Evolutionary conservation across 73 alveolate species (phyloP), one percentile per base, ranked within the genome.

Genomic region (Paramecium biaurelia): DNA sequence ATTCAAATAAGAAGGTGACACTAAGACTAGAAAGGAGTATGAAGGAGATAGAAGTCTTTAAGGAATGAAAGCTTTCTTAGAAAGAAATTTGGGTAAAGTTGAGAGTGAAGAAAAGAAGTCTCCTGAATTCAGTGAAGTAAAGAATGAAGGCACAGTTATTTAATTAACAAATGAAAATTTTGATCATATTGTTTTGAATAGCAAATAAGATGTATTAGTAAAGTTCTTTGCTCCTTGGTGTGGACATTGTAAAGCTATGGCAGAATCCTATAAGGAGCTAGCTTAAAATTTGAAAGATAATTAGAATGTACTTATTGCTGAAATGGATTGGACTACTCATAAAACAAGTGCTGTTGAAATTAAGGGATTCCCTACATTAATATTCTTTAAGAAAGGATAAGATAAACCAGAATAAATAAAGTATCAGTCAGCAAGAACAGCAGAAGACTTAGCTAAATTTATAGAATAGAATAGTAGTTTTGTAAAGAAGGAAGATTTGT

Each of bases 341-440:
- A 93, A 93, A 63, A 93, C 93, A 35, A 95, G 96, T 58, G 98
- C 97, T 24, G 95, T 92, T 37, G 93, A 94, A 88, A 95, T 94
- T 72, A 97, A 95, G 67, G 99, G 99, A 38, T 98, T 94, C 98
- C 99, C 99, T 38, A 97, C 99, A 57, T 95, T 97, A 59, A 92
- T 92, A 85, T 96, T 96, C 96, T 97, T 96, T 94, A 93, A 87
- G 28, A 92, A 94, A 30, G 92, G 84, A 57, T 3, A 24, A 26
- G 38, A 79, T 18, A 63, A 63, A 26, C 84, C 84, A 63, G 76
- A 72, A 35, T 18, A 72, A 38, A 72, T 35, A 72, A 35, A 72
- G 30, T 72, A 34, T 72, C 7, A 32, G 20, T 20, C 57, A 11
- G 32, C 21, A 0, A 72, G 86, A 72, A 35, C 86, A 15, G 58